Percentiles rank a stretch among this genome's conserved stretches.
Evolutionary conservation across 192 early-diverging fungal genomes (phyloP).

Genomic region (Dissophora globulifera): DNA sequence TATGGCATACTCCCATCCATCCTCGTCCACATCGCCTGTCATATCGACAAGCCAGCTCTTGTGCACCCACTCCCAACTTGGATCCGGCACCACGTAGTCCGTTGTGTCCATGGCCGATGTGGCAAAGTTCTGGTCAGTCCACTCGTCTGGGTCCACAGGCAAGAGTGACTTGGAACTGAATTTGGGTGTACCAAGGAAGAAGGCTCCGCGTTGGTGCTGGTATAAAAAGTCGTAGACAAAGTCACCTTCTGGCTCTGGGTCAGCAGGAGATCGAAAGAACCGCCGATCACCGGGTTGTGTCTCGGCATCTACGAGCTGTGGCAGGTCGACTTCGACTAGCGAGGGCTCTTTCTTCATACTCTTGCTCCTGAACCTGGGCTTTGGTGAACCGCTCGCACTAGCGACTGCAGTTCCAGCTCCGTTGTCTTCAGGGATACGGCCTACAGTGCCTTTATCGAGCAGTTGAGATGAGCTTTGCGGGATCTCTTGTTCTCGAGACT

Average conservation of each 20-base stretch:
- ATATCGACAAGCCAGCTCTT: conserved; percentile 69
- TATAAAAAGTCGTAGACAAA: conserved; percentile 49
- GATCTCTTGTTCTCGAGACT: not conserved
- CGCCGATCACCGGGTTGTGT: conserved; percentile 18
- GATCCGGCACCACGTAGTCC: conserved; percentile 61
- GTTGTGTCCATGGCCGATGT: conserved; percentile 58
- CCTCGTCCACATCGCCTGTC: conserved; percentile 70
- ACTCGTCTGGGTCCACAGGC: conserved; percentile 64
- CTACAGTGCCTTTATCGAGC: too few species aligned
- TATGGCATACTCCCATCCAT: conserved; percentile 67
- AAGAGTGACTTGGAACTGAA: conserved; percentile 66
- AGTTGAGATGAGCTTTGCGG: too few species aligned
- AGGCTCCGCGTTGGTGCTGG: conserved; percentile 43
- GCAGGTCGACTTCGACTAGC: conserved; percentile 17
- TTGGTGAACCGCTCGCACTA: not conserved
- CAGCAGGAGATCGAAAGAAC: conserved; percentile 21
- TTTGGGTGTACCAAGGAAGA: conserved; percentile 52
- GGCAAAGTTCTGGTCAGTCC: conserved; percentile 54
- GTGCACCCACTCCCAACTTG: conserved; percentile 68
- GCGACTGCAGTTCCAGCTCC: too few species aligned
- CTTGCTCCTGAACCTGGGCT: not conserved
- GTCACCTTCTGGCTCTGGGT: conserved; percentile 32
- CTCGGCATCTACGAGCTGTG: conserved; percentile 23
- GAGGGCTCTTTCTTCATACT: conserved; percentile 4
- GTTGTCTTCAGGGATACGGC: too few species aligned